A percentile compares a stretch with the other conserved stretches of the same genome.
phyloP scores from a whole-genome alignment of 768 basidiomycete genomes.

The Pholiota conissans region DNA sequence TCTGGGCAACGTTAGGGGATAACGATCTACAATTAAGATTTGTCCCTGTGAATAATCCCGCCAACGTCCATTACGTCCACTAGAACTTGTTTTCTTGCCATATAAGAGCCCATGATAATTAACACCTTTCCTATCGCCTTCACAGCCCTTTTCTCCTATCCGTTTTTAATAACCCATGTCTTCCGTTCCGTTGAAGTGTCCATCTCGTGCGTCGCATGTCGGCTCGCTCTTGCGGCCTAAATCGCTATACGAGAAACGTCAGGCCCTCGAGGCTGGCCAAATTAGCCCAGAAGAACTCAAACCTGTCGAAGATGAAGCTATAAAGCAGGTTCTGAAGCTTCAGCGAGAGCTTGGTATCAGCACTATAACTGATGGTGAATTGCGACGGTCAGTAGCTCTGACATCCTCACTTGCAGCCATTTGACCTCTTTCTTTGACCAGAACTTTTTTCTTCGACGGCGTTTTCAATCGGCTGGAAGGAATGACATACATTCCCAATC shows the following conservation, averaged over 20 bases:
- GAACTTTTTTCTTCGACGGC: constrained; percentile 61
- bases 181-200: constrained; percentile 33
- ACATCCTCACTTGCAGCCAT: background rate
- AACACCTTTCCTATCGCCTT: constrained; percentile 11
- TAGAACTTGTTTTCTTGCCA: constrained; percentile 16
- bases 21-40: constrained; percentile 1
- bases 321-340: constrained; percentile 50
- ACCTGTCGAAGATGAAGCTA: constrained; percentile 51
- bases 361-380: constrained; percentile 65
- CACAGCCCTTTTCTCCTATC: constrained; percentile 10
- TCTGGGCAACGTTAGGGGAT: background rate
- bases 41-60: background rate
- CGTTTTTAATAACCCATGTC: constrained; percentile 18
- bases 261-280: constrained; percentile 39
- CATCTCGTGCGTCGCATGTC: constrained; percentile 56
- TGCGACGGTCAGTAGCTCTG: constrained; percentile 32
- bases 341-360: constrained; percentile 57
- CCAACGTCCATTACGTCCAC: constrained; percentile 18
- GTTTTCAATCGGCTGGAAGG: constrained; percentile 69
- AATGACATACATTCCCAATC: constrained; percentile 52
- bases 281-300: constrained; percentile 44
- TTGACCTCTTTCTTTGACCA: constrained; percentile 20
- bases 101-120: constrained; percentile 27
- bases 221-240: constrained; percentile 61
- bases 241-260: constrained; percentile 48